Percentiles rank a stretch among this genome's conserved stretches.
phyloP scores from a whole-genome alignment of 2,329 filamentous ascomycete genomes.

The Myrmaecium sp. region DNA sequence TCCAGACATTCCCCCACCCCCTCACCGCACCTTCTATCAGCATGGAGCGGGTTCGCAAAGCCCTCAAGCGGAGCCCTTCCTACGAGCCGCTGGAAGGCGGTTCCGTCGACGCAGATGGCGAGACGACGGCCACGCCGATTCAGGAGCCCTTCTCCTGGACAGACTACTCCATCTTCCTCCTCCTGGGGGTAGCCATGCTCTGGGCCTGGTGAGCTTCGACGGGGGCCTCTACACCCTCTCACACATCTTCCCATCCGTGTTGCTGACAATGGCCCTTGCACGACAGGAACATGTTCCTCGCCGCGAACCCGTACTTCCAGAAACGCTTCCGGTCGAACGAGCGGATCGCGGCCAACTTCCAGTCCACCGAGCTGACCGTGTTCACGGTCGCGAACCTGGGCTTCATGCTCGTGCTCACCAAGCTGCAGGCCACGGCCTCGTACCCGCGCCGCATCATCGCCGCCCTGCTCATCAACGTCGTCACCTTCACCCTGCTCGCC shows the following conservation, averaged over 20 bases:
- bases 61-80: no score
- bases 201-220: constrained; percentile 67
- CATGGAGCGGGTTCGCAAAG: no score
- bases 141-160: constrained; percentile 57
- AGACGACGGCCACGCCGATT: no score
- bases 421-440: constrained; percentile 64
- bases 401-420: constrained; percentile 59
- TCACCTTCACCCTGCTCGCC: constrained; percentile 60
- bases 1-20: no score
- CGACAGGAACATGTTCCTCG: constrained; percentile 90
- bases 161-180: constrained; percentile 70
- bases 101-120: no score
- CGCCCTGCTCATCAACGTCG: constrained; percentile 61
- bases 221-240: constrained; percentile 1
- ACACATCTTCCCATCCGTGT: constrained; percentile 1
- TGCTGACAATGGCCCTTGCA: constrained; percentile 5
- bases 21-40: no score
- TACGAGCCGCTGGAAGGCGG: no score
- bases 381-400: constrained; percentile 70
- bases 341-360: constrained; percentile 67
- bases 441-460: constrained; percentile 75
- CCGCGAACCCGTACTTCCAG: constrained; percentile 85
- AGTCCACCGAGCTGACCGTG: constrained; percentile 73
- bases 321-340: constrained; percentile 54
- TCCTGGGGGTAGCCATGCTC: constrained; percentile 84